phyloP scores from a whole-genome alignment of 805 yeast species.

The Pichia rugopelliculosa region DNA sequence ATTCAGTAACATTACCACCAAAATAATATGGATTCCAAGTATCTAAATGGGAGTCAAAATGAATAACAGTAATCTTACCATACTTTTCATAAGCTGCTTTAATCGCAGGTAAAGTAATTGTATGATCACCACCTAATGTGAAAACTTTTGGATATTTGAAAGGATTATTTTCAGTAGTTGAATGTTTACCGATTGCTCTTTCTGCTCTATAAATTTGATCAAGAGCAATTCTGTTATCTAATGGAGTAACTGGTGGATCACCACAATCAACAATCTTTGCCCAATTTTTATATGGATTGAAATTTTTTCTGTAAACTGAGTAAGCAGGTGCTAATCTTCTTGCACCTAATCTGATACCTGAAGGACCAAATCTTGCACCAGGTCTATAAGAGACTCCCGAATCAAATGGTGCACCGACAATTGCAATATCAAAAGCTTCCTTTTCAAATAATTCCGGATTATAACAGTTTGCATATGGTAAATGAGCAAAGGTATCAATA shows the following conservation, averaged over 20 bases:
- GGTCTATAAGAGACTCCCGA: conserved; percentile 47
- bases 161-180: conserved; percentile 13
- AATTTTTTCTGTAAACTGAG: conserved; percentile 31
- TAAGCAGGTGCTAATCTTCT: conserved; percentile 35
- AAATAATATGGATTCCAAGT: conserved; percentile 40
- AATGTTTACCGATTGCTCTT: conserved; percentile 37
- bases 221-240: conserved; percentile 46
- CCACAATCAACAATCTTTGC: conserved; percentile 46
- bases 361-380: conserved; percentile 53
- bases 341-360: conserved; percentile 34
- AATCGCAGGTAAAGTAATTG: conserved; percentile 43
- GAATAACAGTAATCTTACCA: conserved; percentile 45
- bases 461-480: conserved; percentile 42
- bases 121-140: conserved; percentile 56
- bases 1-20: conserved; percentile 40
- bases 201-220: conserved; percentile 48
- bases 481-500: conserved; percentile 45
- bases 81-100: conserved; percentile 41
- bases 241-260: conserved; percentile 50
- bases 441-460: conserved; percentile 29
- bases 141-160: conserved; percentile 33
- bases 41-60: conserved; percentile 62
- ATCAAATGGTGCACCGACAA: conserved; percentile 52
- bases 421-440: conserved; percentile 40
- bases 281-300: conserved; percentile 36